Evolutionary conservation across 75 land plant genomes (phyloP), one percentile per base, ranked within the genome.

Genomic region (Cunninghamia lanceolata): DNA sequence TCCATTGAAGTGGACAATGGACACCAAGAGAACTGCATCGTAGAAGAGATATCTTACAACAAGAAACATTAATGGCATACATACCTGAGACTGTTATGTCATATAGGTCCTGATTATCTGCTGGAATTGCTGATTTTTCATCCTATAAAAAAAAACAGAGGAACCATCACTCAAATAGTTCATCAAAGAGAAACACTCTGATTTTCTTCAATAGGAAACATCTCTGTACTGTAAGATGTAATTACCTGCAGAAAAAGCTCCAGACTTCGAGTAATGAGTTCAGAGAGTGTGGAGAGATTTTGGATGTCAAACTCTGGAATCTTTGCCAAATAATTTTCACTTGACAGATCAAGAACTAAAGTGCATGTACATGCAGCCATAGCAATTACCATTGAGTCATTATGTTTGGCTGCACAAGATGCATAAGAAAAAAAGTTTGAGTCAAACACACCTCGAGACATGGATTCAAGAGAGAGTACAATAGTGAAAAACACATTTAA

Each of bases 321-420:
- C 36, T 85, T 86, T 82, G 87, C 39, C 70, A 96, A 91, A 84
- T 89, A 86, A 45, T 88, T 87, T 86, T 96, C 97, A 56, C 92
- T 92, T 71, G 95, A 94, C 39, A 85, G 86, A 84, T 91, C 95
- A 80, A 96, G 89, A 38, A 95, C 86, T 82, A 94, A 79, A 15
- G 92, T 40, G 86, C 95, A 95, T 42, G 95, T 89, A 84, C 95
- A 90, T 85, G 97, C 88, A 63, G 91, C 95, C 91, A 96, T 89
- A 89, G 95, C 95, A 40, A 88, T 47, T 79, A 87, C 88, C 86
- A 94, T 90, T 40, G 85, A 79, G 21, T 89, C 92, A 68, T 87
- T 71, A 17, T 83, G 80, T 86, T 86, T 82, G 52, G 87, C 84
- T 86, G 89, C 92, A 88, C 87, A 36, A 87, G 19, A 75, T 40